phyloP scores from a whole-genome alignment of 2,329 filamentous ascomycete genomes.

The Aspergillus terreus region DNA sequence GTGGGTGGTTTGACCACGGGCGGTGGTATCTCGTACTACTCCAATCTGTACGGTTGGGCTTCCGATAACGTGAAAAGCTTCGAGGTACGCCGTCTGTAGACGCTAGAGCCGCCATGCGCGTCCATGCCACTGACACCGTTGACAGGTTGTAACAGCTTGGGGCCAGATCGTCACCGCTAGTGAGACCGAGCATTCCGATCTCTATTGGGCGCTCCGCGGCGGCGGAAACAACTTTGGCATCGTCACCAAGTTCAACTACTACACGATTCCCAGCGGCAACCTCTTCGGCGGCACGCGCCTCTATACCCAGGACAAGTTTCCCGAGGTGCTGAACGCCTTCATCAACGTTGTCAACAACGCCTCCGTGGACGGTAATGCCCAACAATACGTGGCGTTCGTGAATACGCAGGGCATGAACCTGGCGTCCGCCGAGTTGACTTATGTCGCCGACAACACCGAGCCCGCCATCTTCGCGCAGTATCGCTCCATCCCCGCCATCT shows the following conservation, averaged over 20 bases:
- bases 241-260: constrained; percentile 39
- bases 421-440: constrained; percentile 33
- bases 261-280: constrained; percentile 32
- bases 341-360: constrained; percentile 22
- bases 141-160: constrained; percentile 23
- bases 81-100: constrained; percentile 18
- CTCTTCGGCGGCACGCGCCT: constrained; percentile 38
- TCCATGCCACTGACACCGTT: neutral
- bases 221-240: constrained; percentile 38
- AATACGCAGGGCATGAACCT: constrained; percentile 23
- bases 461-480: constrained; percentile 37
- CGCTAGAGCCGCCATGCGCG: neutral
- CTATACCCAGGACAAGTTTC: constrained; percentile 27
- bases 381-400: constrained; percentile 30
- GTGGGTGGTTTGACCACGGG: constrained; percentile 21
- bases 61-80: constrained; percentile 35
- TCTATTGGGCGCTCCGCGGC: constrained; percentile 40
- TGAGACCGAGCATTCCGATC: constrained; percentile 25
- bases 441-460: constrained; percentile 33
- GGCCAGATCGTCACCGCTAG: constrained; percentile 30
- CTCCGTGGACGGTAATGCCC: constrained; percentile 30
- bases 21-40: constrained; percentile 33
- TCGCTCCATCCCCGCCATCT: constrained; percentile 27
- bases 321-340: constrained; percentile 31
- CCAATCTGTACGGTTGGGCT: constrained; percentile 31